Evolutionary conservation across 257 asterid genomes (phyloP), one percentile per base, ranked within the genome.

Genomic region (Lavandula angustifolia): DNA sequence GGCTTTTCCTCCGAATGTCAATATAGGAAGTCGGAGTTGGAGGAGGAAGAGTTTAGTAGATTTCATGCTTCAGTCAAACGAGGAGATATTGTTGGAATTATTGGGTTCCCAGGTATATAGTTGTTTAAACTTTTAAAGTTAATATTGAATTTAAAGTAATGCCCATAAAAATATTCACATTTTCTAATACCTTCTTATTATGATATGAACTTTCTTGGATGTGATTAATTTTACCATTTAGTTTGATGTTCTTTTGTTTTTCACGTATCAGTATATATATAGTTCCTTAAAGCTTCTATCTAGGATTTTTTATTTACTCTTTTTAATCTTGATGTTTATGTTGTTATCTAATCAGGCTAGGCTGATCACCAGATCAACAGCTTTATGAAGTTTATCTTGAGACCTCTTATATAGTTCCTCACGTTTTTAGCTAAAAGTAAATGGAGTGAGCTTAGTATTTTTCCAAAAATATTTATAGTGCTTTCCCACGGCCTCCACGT

Each of bases 361-460:
- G n/a, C n/a, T n/a, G n/a, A n/a, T n/a, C n/a, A n/a, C n/a, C n/a
- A n/a, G n/a, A n/a, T n/a, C n/a, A n/a, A n/a, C n/a, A n/a, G n/a
- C n/a, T n/a, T n/a, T n/a, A n/a, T n/a, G n/a, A n/a, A n/a, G n/a
- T n/a, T n/a, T n/a, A 22, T 22, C 27, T 22, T 22, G 27, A 22
- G 27, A 22, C 27, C 27, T 22, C 27, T 22, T 22, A 22, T 22
- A 22, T 38, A 34, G 9, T 41, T 18, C 10, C 43, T 62, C 71
- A 29, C 37, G 54, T 70, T 33, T 70, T 7, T 69, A 91, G 98
- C 95, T 46, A 91, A 88, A 78, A 87, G 85, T 68, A 91, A 82
- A 72, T 81, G 91, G 74, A 96, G 95, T 10, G 96, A 88, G 83
- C 86, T 91, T 57, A 91, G 95, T 78, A 80, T 91, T 58, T 91